Evolutionary conservation across 495 filamentous ascomycete genomes (phyloP).

Genomic region (Tetracladium marchalianum): DNA sequence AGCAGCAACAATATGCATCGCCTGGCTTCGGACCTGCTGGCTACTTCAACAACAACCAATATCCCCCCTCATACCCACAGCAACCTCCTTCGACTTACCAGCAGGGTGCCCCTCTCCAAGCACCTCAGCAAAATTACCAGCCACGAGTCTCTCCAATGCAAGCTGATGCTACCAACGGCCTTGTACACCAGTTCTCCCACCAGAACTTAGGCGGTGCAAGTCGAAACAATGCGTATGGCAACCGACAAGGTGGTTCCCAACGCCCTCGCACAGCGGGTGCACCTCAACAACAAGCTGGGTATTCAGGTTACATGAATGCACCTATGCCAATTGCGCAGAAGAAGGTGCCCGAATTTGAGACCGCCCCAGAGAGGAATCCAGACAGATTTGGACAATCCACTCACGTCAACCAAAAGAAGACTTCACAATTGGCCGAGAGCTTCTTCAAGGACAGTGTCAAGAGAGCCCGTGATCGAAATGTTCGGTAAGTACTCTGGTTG

Average conservation of each 20-base stretch:
- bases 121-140: slow-evolving; percentile 43
- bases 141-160: slow-evolving; percentile 37
- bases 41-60: slow-evolving; percentile 54
- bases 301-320: slow-evolving; percentile 54
- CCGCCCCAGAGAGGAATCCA: slow-evolving; percentile 59
- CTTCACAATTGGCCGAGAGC: slow-evolving; percentile 64
- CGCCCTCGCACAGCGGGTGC: slow-evolving; percentile 72
- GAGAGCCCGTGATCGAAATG: slow-evolving; percentile 80
- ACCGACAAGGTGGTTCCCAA: slow-evolving; percentile 50
- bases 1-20: slow-evolving; percentile 41
- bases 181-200: slow-evolving; percentile 93
- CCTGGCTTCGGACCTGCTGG: slow-evolving; percentile 40
- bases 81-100: slow-evolving; percentile 22
- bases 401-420: slow-evolving; percentile 66
- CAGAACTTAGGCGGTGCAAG: slow-evolving; percentile 75
- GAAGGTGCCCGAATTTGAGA: slow-evolving; percentile 36
- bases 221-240: slow-evolving; percentile 54
- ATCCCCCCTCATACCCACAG: slow-evolving; percentile 22
- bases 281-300: slow-evolving; percentile 44
- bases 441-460: slow-evolving; percentile 97
- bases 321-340: slow-evolving; percentile 42
- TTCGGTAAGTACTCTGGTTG: slow-evolving; percentile 46
- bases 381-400: slow-evolving; percentile 56
- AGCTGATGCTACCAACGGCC: slow-evolving; percentile 64
- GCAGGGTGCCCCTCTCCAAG: slow-evolving; percentile 23